Base-by-base conservation (phyloP, 805 yeast species). In the Teunomyces tritomae region DNA sequence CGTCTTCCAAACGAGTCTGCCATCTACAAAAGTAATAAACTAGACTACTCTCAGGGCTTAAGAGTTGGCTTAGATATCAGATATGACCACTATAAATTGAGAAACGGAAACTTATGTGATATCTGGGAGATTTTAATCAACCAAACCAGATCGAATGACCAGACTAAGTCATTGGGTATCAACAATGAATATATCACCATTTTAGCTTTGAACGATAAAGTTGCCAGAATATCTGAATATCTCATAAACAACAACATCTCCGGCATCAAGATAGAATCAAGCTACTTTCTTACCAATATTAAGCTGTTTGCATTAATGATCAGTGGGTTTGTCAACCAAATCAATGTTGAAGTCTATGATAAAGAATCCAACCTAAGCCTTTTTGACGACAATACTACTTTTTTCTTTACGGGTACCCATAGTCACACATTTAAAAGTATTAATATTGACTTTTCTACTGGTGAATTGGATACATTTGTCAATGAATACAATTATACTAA, bases 71-170 rank as follows among this genome's bases (percentile, higher is more conserved):
- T 87, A 47, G 80, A 81, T 40, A 77, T 90, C 20, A 75, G 88
- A 37, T 73, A 73, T 49, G 73, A 78, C 24, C 83, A 80, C 30
- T 86, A 84, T 61, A 79, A 78, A 52, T 60, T 85, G 17, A 73
- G 96, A 55, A 85, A 87, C 61, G 96, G 96, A 3, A 83, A 80
- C 54, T 61, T 89, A 49, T 76, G 79, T 51, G 96, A 89, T 67
- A 61, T 88, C 3, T 88, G 94, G 91, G 78, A 74, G 46, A 66
- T 83, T 10, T 44, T 65, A 45, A 46, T 52, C 39, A 59, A 69
- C 63, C 59, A 62, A 30, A 58, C 62, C 9, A 39, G 16, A 28
- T 4, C 36, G 20, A 30, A 11, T n/a, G 28, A 52, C 64, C 8
- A 16, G 11, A 20, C 40, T 1, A 37, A 37, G 8, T 11, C 20